Evolutionary conservation across 495 filamentous ascomycete species (phyloP).

Genomic region (Penicillium salamii): DNA sequence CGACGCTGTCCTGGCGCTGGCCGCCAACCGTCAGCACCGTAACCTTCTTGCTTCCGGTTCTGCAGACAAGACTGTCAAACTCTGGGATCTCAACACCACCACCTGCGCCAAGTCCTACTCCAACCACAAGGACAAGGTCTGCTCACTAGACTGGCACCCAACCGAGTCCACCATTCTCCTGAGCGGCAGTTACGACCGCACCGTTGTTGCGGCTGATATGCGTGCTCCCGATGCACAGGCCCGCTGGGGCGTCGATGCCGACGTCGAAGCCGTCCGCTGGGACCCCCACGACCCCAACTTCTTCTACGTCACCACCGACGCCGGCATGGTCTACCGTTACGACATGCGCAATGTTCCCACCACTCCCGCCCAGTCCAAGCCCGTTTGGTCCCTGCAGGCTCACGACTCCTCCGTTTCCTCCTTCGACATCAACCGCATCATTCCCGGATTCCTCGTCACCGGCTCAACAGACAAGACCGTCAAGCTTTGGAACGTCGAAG

Average conservation of each 20-base stretch:
- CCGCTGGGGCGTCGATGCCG: slow-evolving; percentile 88
- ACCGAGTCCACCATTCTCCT: slow-evolving; percentile 82
- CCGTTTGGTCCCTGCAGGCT: slow-evolving; percentile 91
- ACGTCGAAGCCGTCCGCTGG: slow-evolving; percentile 91
- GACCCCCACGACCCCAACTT: slow-evolving; percentile 86
- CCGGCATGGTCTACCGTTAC: slow-evolving; percentile 81
- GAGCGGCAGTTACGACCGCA: slow-evolving; percentile 91
- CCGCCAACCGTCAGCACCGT: slow-evolving; percentile 86
- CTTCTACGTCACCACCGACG: slow-evolving; percentile 95
- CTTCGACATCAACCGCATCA: slow-evolving; percentile 86
- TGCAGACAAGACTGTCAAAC: slow-evolving; percentile 92
- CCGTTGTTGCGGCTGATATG: slow-evolving; percentile 89
- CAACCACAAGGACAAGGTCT: slow-evolving; percentile 91
- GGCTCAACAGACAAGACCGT: slow-evolving; percentile 90
- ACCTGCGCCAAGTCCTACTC: slow-evolving; percentile 93
- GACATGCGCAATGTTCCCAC: slow-evolving; percentile 71
- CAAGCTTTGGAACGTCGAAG: slow-evolving; percentile 91
- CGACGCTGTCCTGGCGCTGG: slow-evolving; percentile 85
- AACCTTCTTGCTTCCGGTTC: slow-evolving; percentile 96
- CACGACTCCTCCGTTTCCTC: slow-evolving; percentile 91
- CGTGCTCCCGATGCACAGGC: slow-evolving; percentile 78
- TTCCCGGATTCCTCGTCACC: slow-evolving; percentile 90
- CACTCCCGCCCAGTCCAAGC: slow-evolving; percentile 68
- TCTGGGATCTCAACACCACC: slow-evolving; percentile 91
- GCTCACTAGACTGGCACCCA: slow-evolving; percentile 89